Conservation (phyloP, 148 eudicot species). For the Rhododendron ovatum region DNA sequence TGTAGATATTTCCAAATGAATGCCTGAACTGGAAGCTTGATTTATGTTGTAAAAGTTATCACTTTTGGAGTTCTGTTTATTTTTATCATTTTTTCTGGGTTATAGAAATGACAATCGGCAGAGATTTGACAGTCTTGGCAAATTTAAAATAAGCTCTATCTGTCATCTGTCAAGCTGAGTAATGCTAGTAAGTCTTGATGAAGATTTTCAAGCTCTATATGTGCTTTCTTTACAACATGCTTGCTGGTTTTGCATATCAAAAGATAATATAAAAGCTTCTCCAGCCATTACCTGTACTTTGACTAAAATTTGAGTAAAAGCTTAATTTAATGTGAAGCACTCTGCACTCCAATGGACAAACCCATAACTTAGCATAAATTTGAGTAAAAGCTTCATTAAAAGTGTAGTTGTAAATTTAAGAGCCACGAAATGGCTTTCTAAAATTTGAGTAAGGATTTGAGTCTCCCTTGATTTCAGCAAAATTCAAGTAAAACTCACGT, state of each 20-base stretch:
- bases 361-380: not conserved
- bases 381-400: not conserved
- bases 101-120: not conserved
- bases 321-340: not conserved
- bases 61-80: not conserved
- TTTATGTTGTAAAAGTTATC: not conserved
- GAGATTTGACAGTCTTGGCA: not conserved
- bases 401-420: not conserved
- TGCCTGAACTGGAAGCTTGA: not conserved
- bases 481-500: not conserved
- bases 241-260: not conserved
- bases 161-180: not conserved
- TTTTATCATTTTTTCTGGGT: not conserved
- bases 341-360: not conserved
- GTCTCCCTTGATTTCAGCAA: not conserved
- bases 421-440: not conserved
- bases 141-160: not conserved
- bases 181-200: not conserved
- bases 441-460: not conserved
- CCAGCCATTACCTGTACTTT: not conserved
- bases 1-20: not conserved
- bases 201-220: not conserved
- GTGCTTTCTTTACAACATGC: not conserved
- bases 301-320: not conserved
- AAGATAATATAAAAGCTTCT: not conserved